A percentile compares a stretch with the other conserved stretches of the same genome.
These are phyloP conservation scores for Psilocybe tampanensis DNA, from an alignment of 768 basidiomycete genomes.

Conservation along the genomic window DNA sequence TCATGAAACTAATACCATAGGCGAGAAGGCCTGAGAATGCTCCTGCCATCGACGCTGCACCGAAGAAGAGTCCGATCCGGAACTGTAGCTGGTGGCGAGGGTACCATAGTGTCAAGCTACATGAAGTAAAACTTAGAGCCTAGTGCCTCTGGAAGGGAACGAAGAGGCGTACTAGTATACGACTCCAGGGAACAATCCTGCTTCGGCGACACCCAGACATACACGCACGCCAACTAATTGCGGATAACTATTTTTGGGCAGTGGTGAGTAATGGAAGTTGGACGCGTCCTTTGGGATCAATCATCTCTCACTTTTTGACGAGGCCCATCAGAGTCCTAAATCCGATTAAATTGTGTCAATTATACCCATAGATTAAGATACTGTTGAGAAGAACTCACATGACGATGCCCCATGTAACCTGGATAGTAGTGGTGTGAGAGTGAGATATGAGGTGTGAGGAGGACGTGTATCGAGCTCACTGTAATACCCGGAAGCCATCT, in stretches of 20 bases:
- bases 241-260: slow-evolving; percentile 46
- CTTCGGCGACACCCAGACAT: slow-evolving; percentile 67
- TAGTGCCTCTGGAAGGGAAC: background rate
- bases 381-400: slow-evolving; percentile 40
- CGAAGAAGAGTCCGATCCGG: slow-evolving; percentile 66
- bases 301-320: slow-evolving; percentile 54
- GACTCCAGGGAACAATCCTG: slow-evolving; percentile 74
- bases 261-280: background rate
- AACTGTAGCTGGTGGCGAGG: slow-evolving; percentile 61
- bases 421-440: background rate
- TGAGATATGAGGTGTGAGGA: background rate
- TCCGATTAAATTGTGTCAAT: background rate
- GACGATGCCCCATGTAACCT: slow-evolving; percentile 68
- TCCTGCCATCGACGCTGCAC: slow-evolving; percentile 64
- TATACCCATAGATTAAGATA: background rate
- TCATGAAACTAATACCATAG: slow-evolving; percentile 56
- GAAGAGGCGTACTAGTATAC: slow-evolving; percentile 60
- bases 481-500: slow-evolving; percentile 72
- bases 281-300: background rate
- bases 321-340: slow-evolving; percentile 65
- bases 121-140: background rate
- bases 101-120: slow-evolving; percentile 69
- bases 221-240: slow-evolving; percentile 61
- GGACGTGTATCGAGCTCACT: slow-evolving; percentile 28
- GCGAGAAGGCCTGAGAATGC: slow-evolving; percentile 65